These are phyloP conservation scores for Cryptosporidium bovis DNA, from an alignment of 169 alveolate species.

Conservation along the genomic window DNA sequence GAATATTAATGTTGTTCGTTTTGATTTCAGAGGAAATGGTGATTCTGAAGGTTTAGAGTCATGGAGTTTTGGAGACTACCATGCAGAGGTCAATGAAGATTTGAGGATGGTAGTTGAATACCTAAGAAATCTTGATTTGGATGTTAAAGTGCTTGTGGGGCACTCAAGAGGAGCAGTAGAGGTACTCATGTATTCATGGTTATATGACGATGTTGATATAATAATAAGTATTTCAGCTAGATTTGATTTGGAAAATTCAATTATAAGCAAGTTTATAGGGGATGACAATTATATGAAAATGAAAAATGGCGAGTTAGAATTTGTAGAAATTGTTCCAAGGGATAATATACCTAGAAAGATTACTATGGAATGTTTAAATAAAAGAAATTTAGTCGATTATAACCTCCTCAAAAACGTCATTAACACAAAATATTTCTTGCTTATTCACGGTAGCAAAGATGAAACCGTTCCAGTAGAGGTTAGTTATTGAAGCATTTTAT, in stretches of 20 bases:
- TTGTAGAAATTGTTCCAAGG: slow-evolving; percentile 59
- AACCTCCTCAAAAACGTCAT: slow-evolving; percentile 20
- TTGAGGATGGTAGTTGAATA: slow-evolving; percentile 70
- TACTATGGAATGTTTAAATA: slow-evolving; percentile 52
- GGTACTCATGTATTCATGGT: slow-evolving; percentile 76
- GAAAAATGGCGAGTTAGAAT: slow-evolving; percentile 38
- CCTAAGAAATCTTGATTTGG: slow-evolving; percentile 56
- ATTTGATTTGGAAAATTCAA: slow-evolving; percentile 74
- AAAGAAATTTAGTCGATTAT: slow-evolving; percentile 53
- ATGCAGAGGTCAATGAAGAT: slow-evolving; percentile 75
- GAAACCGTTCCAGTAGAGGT: slow-evolving; percentile 63
- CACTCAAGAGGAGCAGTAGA: slow-evolving; percentile 81
- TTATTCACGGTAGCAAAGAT: slow-evolving; percentile 65
- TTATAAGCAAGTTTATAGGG: slow-evolving; percentile 27
- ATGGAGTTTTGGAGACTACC: slow-evolving; percentile 78
- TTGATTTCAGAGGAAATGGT: slow-evolving; percentile 81
- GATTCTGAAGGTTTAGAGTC: slow-evolving; percentile 77
- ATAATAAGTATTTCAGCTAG: slow-evolving; percentile 77
- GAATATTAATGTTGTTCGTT: slow-evolving; percentile 73
- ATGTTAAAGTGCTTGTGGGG: slow-evolving; percentile 73
- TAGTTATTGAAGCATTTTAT: not conserved
- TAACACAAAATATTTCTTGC: slow-evolving; percentile 44
- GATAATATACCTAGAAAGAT: slow-evolving; percentile 68
- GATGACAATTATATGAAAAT: slow-evolving; percentile 12
- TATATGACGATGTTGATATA: slow-evolving; percentile 77